These are phyloP conservation scores for Parachlorella kessleri DNA, from an alignment of 139 green algal genomes.

Conservation along the genomic window DNA sequence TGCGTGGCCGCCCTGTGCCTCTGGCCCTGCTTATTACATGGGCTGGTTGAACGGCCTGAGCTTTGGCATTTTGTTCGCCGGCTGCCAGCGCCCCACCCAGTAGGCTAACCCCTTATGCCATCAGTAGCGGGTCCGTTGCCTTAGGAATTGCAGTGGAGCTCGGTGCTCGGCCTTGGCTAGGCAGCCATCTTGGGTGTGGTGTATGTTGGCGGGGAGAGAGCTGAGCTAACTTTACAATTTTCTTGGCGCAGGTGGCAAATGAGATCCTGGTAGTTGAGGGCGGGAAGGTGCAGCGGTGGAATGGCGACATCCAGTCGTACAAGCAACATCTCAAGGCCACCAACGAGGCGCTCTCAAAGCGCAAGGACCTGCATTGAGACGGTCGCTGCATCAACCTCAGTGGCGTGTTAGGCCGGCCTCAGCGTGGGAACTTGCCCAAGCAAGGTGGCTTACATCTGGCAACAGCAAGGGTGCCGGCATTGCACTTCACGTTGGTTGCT, in stretches of 20 bases:
- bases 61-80: no score
- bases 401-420: no score
- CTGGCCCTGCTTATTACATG: no score
- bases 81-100: no score
- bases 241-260: constrained; percentile 67
- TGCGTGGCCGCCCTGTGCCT: no score
- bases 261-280: constrained; percentile 95
- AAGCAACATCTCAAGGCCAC: constrained; percentile 70
- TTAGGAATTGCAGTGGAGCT: background rate
- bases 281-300: constrained; percentile 73
- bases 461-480: no score
- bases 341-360: constrained; percentile 11
- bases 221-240: background rate
- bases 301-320: constrained; percentile 86
- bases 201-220: background rate
- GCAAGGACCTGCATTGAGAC: constrained; percentile 13
- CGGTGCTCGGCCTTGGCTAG: background rate
- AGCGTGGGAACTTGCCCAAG: no score
- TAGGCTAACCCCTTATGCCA: no score
- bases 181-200: background rate
- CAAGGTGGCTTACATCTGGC: no score
- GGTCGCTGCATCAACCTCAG: no score
- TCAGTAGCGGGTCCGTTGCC: background rate
- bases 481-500: no score
- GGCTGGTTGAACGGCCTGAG: no score